A percentile compares a stretch with the other conserved stretches of the same genome.
phyloP scores from a whole-genome alignment of 2,329 filamentous ascomycete genomes.

The Colletotrichum incanum region DNA sequence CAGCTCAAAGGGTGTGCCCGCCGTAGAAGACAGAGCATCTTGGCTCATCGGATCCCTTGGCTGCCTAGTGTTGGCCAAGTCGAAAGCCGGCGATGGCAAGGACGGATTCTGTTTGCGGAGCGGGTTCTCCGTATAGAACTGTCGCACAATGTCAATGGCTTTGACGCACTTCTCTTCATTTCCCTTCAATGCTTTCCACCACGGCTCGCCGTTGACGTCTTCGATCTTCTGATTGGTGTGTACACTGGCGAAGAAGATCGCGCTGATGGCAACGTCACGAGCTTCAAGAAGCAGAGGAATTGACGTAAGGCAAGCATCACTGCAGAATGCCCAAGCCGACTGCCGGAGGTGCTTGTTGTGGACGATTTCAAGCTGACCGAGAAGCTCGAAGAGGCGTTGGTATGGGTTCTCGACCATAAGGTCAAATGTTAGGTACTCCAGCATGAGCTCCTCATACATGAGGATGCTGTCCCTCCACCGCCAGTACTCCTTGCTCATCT shows the following conservation, averaged over 20 bases:
- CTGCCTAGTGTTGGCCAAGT: constrained; percentile 70
- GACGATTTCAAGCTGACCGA: constrained; percentile 80
- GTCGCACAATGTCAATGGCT: constrained; percentile 83
- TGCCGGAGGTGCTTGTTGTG: constrained; percentile 88
- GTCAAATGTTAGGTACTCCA: constrained; percentile 95
- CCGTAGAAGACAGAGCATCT: constrained; percentile 63
- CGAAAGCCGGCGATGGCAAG: constrained; percentile 69
- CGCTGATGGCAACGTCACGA: constrained; percentile 85
- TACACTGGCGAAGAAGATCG: constrained; percentile 88
- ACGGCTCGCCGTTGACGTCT: constrained; percentile 82
- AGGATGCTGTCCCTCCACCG: constrained; percentile 96
- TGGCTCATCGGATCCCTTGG: constrained; percentile 62
- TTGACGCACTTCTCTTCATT: constrained; percentile 78
- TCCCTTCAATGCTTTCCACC: constrained; percentile 88
- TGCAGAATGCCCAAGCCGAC: constrained; percentile 93
- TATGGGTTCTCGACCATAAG: constrained; percentile 92
- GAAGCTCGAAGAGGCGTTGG: constrained; percentile 84
- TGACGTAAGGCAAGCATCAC: constrained; percentile 88
- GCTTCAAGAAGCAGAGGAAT: constrained; percentile 87
- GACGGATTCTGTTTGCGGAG: constrained; percentile 70
- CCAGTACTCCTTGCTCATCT: constrained; percentile 99
- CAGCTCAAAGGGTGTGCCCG: constrained; percentile 64
- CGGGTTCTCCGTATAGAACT: constrained; percentile 77
- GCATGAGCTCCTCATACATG: constrained; percentile 91
- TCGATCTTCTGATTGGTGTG: constrained; percentile 83